A percentile compares a stretch with the other conserved stretches of the same genome.
Conservation (phyloP, 2,329 filamentous ascomycete genomes). For the Ophiostoma sp. region DNA sequence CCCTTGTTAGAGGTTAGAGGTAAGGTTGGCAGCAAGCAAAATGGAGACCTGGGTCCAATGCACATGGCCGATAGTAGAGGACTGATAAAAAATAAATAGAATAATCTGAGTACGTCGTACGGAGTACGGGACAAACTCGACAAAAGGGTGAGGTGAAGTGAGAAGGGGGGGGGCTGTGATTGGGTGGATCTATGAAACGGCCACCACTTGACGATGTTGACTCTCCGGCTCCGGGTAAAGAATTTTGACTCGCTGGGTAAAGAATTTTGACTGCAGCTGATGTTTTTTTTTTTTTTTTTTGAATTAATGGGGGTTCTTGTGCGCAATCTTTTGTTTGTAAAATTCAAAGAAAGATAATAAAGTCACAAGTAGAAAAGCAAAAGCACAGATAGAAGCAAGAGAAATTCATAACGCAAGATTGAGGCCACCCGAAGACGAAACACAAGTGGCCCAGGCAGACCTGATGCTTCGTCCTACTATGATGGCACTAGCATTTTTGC, state of each 20-base stretch:
- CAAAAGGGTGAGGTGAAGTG: not conserved
- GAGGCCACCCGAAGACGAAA: not conserved
- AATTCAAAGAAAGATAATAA: not conserved
- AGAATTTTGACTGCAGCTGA: not conserved
- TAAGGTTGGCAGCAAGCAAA: not conserved
- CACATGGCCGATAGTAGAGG: not conserved
- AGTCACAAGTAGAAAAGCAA: too few species aligned
- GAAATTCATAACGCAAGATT: not conserved
- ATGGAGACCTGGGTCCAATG: constrained; percentile 1
- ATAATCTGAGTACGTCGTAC: not conserved
- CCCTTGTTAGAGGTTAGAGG: not conserved
- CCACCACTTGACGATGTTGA: not conserved
- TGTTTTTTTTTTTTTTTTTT: too few species aligned
- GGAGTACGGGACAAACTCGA: not conserved
- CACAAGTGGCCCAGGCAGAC: not conserved
- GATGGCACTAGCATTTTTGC: not conserved
- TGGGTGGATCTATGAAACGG: constrained; percentile 6
- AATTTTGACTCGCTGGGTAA: not conserved
- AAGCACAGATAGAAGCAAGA: not conserved
- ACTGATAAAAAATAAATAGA: not conserved
- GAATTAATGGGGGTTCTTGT: too few species aligned
- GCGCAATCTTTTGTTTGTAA: too few species aligned
- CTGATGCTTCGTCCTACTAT: not conserved
- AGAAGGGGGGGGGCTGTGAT: constrained; percentile 4
- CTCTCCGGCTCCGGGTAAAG: too few species aligned